Conservation (phyloP, 1,139 yeast genomes). For the Protomyces arabidopsidicola region DNA sequence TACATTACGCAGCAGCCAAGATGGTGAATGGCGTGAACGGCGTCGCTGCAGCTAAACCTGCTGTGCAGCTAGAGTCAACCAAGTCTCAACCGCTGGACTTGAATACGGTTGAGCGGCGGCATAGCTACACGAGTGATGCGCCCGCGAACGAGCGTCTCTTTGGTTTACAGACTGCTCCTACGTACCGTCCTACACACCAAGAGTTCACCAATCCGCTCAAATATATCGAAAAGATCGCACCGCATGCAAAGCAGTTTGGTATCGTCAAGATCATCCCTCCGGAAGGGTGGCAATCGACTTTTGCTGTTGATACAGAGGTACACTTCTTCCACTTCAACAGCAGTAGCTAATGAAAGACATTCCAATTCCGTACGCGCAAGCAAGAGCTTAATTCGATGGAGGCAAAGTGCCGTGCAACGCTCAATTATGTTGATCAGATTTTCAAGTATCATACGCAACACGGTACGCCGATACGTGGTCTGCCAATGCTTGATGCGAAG, state of each 20-base stretch:
- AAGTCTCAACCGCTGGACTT: slow-evolving; percentile 13
- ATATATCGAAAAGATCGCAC: slow-evolving; percentile 38
- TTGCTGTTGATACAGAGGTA: slow-evolving; percentile 50
- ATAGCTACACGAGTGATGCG: slow-evolving; percentile 1
- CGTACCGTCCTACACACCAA: slow-evolving; percentile 46
- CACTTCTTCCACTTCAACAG: not conserved
- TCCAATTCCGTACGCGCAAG: slow-evolving; percentile 52
- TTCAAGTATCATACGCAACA: slow-evolving; percentile 38
- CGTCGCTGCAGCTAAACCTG: slow-evolving; percentile 21
- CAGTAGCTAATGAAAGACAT: slow-evolving; percentile 33
- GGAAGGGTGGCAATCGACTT: slow-evolving; percentile 42
- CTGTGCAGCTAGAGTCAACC: not conserved
- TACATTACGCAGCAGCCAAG: not conserved
- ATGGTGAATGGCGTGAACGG: slow-evolving; percentile 27
- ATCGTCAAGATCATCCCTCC: slow-evolving; percentile 72
- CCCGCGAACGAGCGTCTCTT: slow-evolving; percentile 27
- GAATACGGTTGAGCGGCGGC: slow-evolving; percentile 18
- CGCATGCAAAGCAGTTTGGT: slow-evolving; percentile 53
- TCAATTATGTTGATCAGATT: slow-evolving; percentile 41
- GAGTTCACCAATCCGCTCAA: slow-evolving; percentile 49
- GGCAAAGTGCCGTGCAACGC: slow-evolving; percentile 40
- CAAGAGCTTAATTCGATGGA: slow-evolving; percentile 50
- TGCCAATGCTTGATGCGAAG: slow-evolving; percentile 42
- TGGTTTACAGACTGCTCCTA: slow-evolving; percentile 46
- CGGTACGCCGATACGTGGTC: slow-evolving; percentile 35